phyloP scores from a whole-genome alignment of 306 rosid species.

The Casuarina cunninghamiana region DNA sequence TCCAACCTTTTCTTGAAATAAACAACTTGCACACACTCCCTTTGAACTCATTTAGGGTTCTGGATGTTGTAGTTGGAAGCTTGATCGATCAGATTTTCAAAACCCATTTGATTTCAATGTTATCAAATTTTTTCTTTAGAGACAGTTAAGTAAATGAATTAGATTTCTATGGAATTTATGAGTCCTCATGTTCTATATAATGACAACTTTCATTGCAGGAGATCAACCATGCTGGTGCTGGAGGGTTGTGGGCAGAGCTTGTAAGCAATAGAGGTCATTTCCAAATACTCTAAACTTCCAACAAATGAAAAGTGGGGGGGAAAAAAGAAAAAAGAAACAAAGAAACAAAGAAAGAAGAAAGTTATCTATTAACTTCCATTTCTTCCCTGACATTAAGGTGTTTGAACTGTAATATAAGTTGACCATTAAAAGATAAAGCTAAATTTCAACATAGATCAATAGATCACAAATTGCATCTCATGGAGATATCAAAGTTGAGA shows the following conservation, averaged over 20 bases:
- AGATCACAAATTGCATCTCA: not conserved
- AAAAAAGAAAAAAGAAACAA: too few relatives aligned
- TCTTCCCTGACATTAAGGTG: not conserved
- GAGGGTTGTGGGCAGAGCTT: constrained; percentile 83
- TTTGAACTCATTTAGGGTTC: not conserved
- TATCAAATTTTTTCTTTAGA: not conserved
- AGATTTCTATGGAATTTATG: not conserved
- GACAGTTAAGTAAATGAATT: not conserved
- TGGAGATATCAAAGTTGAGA: not conserved
- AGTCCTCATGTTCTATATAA: not conserved
- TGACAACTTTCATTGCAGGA: constrained; percentile 42
- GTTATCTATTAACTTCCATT: not conserved
- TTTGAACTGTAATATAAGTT: not conserved
- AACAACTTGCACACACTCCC: too few relatives aligned
- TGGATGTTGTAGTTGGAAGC: not conserved
- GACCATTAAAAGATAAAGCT: not conserved
- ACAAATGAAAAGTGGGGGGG: not conserved
- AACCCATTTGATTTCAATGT: not conserved
- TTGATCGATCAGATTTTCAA: not conserved
- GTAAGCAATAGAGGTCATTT: constrained; percentile 63
- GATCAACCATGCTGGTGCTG: constrained; percentile 87
- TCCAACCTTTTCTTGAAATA: too few relatives aligned
- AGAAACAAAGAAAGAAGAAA: not conserved
- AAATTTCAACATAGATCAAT: not conserved
- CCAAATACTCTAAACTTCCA: constrained; percentile 10